Evolutionary conservation across 2,329 filamentous ascomycete species (phyloP).

Genomic region (Lecanicillium sp.): DNA sequence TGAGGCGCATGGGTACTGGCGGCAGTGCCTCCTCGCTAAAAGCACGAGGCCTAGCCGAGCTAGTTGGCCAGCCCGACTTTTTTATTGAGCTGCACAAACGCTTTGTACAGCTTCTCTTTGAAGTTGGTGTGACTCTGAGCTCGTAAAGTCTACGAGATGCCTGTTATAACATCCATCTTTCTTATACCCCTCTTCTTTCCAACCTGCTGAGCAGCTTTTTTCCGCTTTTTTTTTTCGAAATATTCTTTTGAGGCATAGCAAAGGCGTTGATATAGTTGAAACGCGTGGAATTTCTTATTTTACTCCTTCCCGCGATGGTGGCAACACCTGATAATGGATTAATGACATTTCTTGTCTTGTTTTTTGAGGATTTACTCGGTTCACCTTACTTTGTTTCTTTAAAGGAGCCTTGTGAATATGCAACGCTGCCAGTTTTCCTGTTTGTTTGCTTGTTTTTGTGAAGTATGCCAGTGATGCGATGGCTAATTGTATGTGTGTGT

Average conservation of each 20-base stretch:
- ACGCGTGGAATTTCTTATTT: conserved; percentile 1
- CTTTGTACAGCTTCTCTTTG: conserved; percentile 55
- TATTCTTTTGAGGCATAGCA: conserved; percentile 14
- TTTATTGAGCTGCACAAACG: conserved; percentile 58
- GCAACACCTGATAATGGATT: conserved; percentile 9
- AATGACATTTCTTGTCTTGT: too few species aligned
- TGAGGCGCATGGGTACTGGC: conserved; percentile 48
- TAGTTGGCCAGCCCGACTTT: conserved; percentile 59
- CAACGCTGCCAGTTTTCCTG: too few species aligned
- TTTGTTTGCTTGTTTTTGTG: too few species aligned
- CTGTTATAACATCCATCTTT: background rate
- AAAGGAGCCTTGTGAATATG: too few species aligned
- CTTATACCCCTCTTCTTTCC: too few species aligned
- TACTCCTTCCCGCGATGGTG: conserved; percentile 7
- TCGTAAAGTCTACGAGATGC: conserved; percentile 23
- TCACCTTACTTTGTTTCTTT: too few species aligned
- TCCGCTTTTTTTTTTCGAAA: conserved; percentile 4
- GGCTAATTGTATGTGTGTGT: background rate
- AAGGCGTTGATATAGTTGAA: conserved; percentile 9
- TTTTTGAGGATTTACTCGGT: too few species aligned
- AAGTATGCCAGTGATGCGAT: background rate
- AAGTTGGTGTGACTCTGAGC: conserved; percentile 46
- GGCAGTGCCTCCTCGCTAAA: conserved; percentile 48
- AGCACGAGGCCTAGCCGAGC: conserved; percentile 54
- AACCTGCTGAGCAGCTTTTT: background rate